Percentiles rank a stretch among this genome's conserved stretches.
phyloP scores from a whole-genome alignment of 2,329 filamentous ascomycete species.

The Neoascochyta sp. region DNA sequence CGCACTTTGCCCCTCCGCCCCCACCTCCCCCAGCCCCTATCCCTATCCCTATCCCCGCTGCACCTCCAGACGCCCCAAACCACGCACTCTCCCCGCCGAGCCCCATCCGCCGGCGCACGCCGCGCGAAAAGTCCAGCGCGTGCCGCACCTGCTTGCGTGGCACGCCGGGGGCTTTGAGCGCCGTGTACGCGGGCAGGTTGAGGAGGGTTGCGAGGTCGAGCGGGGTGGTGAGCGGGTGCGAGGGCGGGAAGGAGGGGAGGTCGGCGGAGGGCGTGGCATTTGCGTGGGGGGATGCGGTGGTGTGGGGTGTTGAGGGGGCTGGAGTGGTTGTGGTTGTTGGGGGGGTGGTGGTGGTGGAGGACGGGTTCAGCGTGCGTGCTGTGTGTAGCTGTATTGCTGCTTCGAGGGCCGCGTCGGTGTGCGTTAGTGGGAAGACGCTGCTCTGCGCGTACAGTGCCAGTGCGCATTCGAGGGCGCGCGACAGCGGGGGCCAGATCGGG shows the following conservation, averaged over 20 bases:
- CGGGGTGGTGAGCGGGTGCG: conserved; percentile 2
- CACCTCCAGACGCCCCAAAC: no score
- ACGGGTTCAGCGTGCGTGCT: conserved; percentile 1
- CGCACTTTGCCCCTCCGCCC: no score
- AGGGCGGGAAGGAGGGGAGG: conserved; percentile 10
- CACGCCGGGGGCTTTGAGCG: conserved; percentile 15
- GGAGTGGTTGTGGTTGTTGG: conserved; percentile 7
- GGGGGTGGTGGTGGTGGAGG: conserved; percentile 6
- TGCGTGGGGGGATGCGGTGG: conserved; percentile 1
- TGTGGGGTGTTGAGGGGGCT: conserved; percentile 2
- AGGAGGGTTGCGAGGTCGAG: conserved; percentile 26
- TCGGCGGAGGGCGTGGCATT: conserved; percentile 1
- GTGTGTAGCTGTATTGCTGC: conserved; percentile 13
- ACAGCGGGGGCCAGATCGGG: conserved; percentile 18
- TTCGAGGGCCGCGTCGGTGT: conserved; percentile 17
- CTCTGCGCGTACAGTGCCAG: conserved; percentile 14
- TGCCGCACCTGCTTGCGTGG: conserved; percentile 20
- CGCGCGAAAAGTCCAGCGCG: conserved; percentile 21
- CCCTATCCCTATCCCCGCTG: background rate
- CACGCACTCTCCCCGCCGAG: conserved; percentile 15
- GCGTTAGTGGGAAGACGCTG: conserved; percentile 18
- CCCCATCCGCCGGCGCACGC: conserved; percentile 17
- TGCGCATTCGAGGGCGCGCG: conserved; percentile 16
- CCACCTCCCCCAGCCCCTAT: conserved; percentile 10
- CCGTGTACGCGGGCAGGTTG: conserved; percentile 19